A percentile compares a stretch with the other conserved stretches of the same genome.
phyloP scores from a whole-genome alignment of 345 rosid species.

The Eucalyptus curtisii region DNA sequence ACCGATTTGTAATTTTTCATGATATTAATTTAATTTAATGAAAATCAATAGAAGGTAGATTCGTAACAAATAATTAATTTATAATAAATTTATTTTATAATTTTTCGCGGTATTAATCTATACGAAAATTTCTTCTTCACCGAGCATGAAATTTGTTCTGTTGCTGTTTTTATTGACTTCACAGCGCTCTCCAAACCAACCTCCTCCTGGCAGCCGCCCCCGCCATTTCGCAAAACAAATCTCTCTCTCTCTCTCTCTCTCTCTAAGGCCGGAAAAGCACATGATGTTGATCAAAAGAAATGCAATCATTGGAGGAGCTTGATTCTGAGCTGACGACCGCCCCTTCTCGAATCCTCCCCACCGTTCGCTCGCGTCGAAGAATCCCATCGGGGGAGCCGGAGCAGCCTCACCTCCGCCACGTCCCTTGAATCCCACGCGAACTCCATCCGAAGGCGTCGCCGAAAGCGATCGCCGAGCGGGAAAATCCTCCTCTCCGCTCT shows the following conservation, averaged over 20 bases:
- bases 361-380: background rate
- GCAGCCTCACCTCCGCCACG: background rate
- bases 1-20: rapidly evolving
- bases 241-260: background rate
- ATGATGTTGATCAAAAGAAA: background rate
- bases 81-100: too few relatives aligned
- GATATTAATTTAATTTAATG: too few relatives aligned
- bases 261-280: background rate
- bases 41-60: rapidly evolving
- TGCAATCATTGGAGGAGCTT: background rate
- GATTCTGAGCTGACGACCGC: background rate
- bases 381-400: too few relatives aligned
- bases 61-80: rapidly evolving
- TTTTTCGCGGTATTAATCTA: rapidly evolving
- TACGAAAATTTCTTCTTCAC: background rate
- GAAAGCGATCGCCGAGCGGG: background rate
- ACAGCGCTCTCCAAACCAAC: background rate
- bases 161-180: background rate
- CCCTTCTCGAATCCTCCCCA: background rate
- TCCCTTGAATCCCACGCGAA: background rate
- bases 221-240: background rate
- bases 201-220: background rate
- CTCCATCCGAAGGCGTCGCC: background rate
- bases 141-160: background rate
- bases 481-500: background rate